These are phyloP conservation scores for Helotiales sp. DNA, from an alignment of 2,329 filamentous ascomycete genomes.

Conservation along the genomic window DNA sequence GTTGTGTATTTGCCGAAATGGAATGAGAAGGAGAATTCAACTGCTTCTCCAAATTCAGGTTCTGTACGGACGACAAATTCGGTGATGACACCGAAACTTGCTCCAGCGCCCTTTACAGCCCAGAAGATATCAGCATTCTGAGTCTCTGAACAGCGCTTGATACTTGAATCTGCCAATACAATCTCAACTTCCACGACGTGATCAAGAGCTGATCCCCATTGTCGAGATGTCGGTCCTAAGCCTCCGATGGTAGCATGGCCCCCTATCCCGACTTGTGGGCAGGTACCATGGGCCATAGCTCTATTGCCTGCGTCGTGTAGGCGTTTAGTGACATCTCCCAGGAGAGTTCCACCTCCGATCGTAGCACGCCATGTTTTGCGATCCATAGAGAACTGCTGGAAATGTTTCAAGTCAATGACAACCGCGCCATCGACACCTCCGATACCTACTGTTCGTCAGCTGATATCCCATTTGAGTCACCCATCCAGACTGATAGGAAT, in stretches of 20 bases:
- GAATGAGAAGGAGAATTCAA: conserved; percentile 64
- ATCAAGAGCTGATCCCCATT: conserved; percentile 58
- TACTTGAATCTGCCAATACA: conserved; percentile 45
- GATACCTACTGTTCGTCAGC: conserved; percentile 43
- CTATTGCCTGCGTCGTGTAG: conserved; percentile 57
- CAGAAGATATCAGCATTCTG: conserved; percentile 42
- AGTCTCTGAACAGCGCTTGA: conserved; percentile 38
- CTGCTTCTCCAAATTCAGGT: conserved; percentile 57
- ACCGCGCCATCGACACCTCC: conserved; percentile 56
- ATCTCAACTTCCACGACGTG: conserved; percentile 53
- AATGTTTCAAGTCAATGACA: conserved; percentile 58
- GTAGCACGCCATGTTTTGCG: conserved; percentile 57
- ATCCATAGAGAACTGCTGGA: conserved; percentile 60
- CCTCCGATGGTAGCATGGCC: conserved; percentile 60
- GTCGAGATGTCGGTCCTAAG: conserved; percentile 49
- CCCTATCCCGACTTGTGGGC: conserved; percentile 62
- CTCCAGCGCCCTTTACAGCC: conserved; percentile 44
- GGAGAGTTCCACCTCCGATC: conserved; percentile 58
- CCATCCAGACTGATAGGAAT: neutral
- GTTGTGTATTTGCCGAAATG: conserved; percentile 54
- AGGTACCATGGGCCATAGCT: conserved; percentile 65
- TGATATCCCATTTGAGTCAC: neutral
- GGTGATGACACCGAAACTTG: conserved; percentile 46
- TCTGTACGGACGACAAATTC: conserved; percentile 52
- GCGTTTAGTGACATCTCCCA: conserved; percentile 56